A percentile compares a stretch with the other conserved stretches of the same genome.
Conservation (phyloP, 148 eudicot species). For the Nepenthes mirabilis region DNA sequence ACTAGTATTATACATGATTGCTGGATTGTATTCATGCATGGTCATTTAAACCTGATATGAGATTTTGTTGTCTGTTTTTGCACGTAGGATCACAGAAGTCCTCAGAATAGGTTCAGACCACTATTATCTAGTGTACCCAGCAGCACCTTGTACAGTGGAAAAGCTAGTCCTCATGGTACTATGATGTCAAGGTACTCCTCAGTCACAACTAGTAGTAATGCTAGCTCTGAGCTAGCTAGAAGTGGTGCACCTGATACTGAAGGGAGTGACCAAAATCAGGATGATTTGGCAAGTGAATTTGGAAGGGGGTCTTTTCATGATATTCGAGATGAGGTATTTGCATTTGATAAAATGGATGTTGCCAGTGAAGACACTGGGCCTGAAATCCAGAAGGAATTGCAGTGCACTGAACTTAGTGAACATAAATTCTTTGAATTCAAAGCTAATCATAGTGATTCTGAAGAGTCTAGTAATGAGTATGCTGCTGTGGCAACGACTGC, state of each 20-base stretch:
- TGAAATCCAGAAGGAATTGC: slow-evolving; percentile 14
- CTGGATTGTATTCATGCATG: background rate
- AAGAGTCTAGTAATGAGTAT: slow-evolving; percentile 11
- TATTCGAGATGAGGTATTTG: slow-evolving; percentile 43
- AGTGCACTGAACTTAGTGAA: slow-evolving; percentile 11
- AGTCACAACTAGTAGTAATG: slow-evolving; percentile 80
- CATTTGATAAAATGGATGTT: slow-evolving; percentile 45
- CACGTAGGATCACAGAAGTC: slow-evolving; percentile 52
- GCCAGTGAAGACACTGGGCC: slow-evolving; percentile 19
- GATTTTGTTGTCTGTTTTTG: background rate
- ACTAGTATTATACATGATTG: background rate
- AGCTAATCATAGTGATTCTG: slow-evolving; percentile 12
- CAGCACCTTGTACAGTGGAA: slow-evolving; percentile 66
- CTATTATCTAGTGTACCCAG: slow-evolving; percentile 93
- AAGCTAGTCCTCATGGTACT: slow-evolving; percentile 36
- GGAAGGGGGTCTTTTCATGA: slow-evolving; percentile 25
- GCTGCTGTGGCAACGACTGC: slow-evolving; percentile 10
- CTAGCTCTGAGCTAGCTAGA: slow-evolving; percentile 73
- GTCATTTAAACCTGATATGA: background rate
- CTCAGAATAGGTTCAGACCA: slow-evolving; percentile 97
- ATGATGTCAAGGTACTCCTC: slow-evolving; percentile 71
- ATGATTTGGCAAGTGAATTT: slow-evolving; percentile 44
- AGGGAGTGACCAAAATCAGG: slow-evolving; percentile 55
- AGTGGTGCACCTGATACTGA: slow-evolving; percentile 64
- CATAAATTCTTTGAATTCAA: slow-evolving; percentile 9